Evolutionary conservation across 129 eudicot species (phyloP), one percentile per base, ranked within the genome.

Genomic region (Flaveria trinervia): DNA sequence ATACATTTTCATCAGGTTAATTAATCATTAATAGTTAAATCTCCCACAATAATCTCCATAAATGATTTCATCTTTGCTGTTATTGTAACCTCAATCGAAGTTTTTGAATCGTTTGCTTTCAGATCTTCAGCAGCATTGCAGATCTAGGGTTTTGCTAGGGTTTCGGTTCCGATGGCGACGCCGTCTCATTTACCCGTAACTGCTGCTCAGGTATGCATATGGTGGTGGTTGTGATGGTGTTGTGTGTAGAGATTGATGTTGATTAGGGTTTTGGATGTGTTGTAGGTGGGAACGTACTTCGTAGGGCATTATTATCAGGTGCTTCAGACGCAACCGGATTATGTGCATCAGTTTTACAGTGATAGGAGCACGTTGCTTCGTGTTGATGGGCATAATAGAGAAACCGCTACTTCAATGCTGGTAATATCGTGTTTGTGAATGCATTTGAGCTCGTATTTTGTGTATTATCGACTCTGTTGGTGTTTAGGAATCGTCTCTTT

Each of bases 291-390:
- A 51, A 85, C 92, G 50, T 91, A 85, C 78, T 92, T 92, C 66
- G 97, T 89, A 1, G 92, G 92, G 22, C 90, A 92, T 71, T 92
- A 92, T 76, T 92, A 92, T 65, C 90, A 89, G 83, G 86, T 84
- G 74, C 85, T 88, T 28, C 92, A 89, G 80, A 70, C 81, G 41
- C 90, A 85, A 60, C 97, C 92, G 3, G 97, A 89, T 23, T 76
- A 69, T 30, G 97, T 87, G 77, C 89, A 89, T 62, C 97, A 89
- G 72, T 89, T 89, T 80, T 91, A 91, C 71, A 88, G 83, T 14
- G 94, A 91, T 59, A 79, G 83, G 39, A 88, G 97, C 80, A 88
- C 92, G 4, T 87, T 91, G 88, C 87, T 88, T 71, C 94, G 97
- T 25, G 83, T 89, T 74, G 94, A 91, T 77, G 94, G 95, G 0